These are phyloP conservation scores for Purshia tridentata DNA, from an alignment of 306 rosid genomes.

Conservation along the genomic window DNA sequence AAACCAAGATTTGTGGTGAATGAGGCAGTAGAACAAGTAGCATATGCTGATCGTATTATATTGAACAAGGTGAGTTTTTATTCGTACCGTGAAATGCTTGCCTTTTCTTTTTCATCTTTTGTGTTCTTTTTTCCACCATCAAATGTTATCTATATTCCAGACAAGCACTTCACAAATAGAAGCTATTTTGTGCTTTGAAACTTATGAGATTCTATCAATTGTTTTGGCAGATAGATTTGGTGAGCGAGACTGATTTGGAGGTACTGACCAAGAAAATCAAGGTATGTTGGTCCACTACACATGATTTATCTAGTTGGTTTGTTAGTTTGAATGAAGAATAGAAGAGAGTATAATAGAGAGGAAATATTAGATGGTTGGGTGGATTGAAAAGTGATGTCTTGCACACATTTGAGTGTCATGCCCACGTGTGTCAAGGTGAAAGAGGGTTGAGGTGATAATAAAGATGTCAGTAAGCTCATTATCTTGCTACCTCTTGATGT, in stretches of 20 bases:
- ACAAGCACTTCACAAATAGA: neutral
- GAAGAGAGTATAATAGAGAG: neutral
- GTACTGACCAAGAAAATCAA: slow-evolving; percentile 55
- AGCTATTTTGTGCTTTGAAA: neutral
- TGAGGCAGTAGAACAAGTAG: slow-evolving; percentile 92
- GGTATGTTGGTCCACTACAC: slow-evolving; percentile 39
- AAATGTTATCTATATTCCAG: neutral
- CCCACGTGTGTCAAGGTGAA: neutral
- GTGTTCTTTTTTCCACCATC: slow-evolving; percentile 5
- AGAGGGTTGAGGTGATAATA: neutral
- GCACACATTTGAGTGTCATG: neutral
- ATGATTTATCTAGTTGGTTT: neutral
- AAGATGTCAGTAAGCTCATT: neutral
- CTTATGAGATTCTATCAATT: slow-evolving; percentile 17
- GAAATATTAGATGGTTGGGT: neutral
- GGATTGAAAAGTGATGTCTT: neutral
- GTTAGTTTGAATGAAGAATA: neutral
- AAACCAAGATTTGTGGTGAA: slow-evolving; percentile 96
- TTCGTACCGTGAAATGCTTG: neutral
- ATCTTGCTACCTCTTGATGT: neutral
- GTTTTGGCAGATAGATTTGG: slow-evolving; percentile 78
- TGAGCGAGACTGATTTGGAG: slow-evolving; percentile 63
- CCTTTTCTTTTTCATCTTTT: neutral
- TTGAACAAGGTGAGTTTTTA: slow-evolving; percentile 67
- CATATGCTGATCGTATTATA: slow-evolving; percentile 86